A percentile compares a stretch with the other conserved stretches of the same genome.
These are phyloP conservation scores for Mesembryanthemum crystallinum DNA, from an alignment of 148 eudicot genomes.

Conservation along the genomic window DNA sequence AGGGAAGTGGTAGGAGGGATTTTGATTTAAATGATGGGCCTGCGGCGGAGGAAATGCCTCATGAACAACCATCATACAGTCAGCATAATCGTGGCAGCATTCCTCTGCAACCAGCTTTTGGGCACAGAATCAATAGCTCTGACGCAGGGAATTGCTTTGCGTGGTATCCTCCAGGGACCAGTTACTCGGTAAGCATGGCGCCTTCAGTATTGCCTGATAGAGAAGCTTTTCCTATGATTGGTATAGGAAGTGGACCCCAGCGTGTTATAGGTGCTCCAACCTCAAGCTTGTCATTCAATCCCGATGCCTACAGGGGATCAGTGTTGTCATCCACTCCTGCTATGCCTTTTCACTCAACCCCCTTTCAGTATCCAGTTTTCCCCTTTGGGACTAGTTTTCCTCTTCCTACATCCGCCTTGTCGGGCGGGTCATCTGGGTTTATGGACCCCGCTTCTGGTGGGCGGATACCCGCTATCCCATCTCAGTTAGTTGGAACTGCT, in stretches of 20 bases:
- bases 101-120: conserved; percentile 34
- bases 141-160: conserved; percentile 30
- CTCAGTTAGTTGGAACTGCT: conserved; percentile 63
- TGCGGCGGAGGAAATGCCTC: conserved; percentile 46
- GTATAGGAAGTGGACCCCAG: conserved; percentile 51
- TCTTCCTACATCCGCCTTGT: conserved; percentile 44
- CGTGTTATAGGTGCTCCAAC: conserved; percentile 43
- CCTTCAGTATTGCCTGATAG: conserved; percentile 56
- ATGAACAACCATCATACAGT: conserved; percentile 26
- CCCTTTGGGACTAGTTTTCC: conserved; percentile 71
- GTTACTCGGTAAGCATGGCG: conserved; percentile 50
- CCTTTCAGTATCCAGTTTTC: conserved; percentile 69
- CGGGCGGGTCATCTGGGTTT: conserved; percentile 54
- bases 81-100: conserved; percentile 41
- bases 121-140: conserved; percentile 24
- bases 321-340: conserved; percentile 85
- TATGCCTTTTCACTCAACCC: conserved; percentile 42
- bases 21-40: conserved; percentile 90
- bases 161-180: conserved; percentile 59
- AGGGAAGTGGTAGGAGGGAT: conserved; percentile 46
- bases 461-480: conserved; percentile 50
- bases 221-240: conserved; percentile 45
- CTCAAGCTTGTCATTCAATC: conserved; percentile 40
- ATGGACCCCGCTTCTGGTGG: conserved; percentile 57
- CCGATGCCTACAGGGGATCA: conserved; percentile 68